Percentiles rank a stretch among this genome's conserved stretches.
Evolutionary conservation across 768 basidiomycete species (phyloP).

Genomic region (Ramaria rubella): DNA sequence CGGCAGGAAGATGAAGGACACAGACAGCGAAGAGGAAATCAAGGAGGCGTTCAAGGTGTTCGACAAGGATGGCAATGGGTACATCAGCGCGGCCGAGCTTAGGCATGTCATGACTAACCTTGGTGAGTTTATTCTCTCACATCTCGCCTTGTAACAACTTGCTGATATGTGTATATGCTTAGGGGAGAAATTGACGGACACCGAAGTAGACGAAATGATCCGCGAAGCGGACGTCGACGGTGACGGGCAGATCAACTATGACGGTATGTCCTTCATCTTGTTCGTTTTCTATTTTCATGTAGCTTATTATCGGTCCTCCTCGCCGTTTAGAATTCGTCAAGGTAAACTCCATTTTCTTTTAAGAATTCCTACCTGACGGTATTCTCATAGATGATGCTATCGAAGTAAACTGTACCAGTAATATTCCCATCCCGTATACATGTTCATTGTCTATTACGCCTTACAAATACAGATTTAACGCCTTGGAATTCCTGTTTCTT

Average conservation of each 20-base stretch:
- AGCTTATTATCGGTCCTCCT: slow-evolving; percentile 4
- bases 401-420: too few species aligned
- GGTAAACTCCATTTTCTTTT: slow-evolving; percentile 30
- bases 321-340: slow-evolving; percentile 58
- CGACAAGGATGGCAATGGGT: slow-evolving; percentile 93
- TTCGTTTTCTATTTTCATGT: background rate
- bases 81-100: slow-evolving; percentile 80
- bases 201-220: slow-evolving; percentile 94
- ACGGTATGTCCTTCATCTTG: slow-evolving; percentile 40
- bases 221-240: slow-evolving; percentile 93
- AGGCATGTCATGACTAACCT: slow-evolving; percentile 89
- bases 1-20: slow-evolving; percentile 75
- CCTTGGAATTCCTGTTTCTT: too few species aligned
- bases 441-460: too few species aligned
- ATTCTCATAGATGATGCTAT: slow-evolving; percentile 58
- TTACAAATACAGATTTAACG: too few species aligned
- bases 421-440: too few species aligned
- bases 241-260: slow-evolving; percentile 89
- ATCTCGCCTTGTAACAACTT: background rate
- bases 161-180: slow-evolving; percentile 12
- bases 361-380: slow-evolving; percentile 10
- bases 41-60: slow-evolving; percentile 96
- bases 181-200: slow-evolving; percentile 84
- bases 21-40: slow-evolving; percentile 91
- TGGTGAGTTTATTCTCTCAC: slow-evolving; percentile 40